Percentiles rank a stretch among this genome's conserved stretches.
phyloP scores from a whole-genome alignment of 139 green algal genomes.

The Gonium pectorale region DNA sequence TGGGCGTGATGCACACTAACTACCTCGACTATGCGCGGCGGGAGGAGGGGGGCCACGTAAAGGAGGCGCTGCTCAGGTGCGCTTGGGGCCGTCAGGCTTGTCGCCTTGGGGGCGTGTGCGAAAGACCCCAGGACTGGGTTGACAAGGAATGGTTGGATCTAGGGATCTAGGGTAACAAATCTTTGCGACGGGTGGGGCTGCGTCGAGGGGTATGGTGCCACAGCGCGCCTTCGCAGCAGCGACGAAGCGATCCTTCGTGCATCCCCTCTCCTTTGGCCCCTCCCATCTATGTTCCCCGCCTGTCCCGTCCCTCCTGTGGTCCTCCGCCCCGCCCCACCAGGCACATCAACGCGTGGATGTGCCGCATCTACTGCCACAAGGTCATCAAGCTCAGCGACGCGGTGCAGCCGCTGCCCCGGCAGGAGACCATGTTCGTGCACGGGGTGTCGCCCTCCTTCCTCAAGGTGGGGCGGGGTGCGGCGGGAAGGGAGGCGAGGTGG shows the following conservation, averaged over 20 bases:
- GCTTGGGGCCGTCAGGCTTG: too few relatives aligned
- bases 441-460: constrained; percentile 94
- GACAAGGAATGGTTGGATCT: too few relatives aligned
- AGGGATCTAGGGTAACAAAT: too few relatives aligned
- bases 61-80: constrained; percentile 68
- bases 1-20: constrained; percentile 99
- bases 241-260: too few relatives aligned
- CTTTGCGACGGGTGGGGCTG: too few relatives aligned
- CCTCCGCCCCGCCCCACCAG: neutral
- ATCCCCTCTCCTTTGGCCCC: too few relatives aligned
- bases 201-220: too few relatives aligned
- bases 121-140: too few relatives aligned
- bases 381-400: constrained; percentile 97
- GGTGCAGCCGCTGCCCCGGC: constrained; percentile 92
- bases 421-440: constrained; percentile 95
- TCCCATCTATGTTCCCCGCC: too few relatives aligned
- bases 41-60: constrained; percentile 83
- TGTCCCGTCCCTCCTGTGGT: neutral
- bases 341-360: constrained; percentile 89
- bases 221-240: too few relatives aligned
- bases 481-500: neutral
- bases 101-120: too few relatives aligned
- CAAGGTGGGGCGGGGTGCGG: constrained; percentile 65
- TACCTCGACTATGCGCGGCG: constrained; percentile 97
- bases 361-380: constrained; percentile 94